Percentiles rank a stretch among this genome's conserved stretches.
Conservation (phyloP, 306 rosid genomes). For the Sicyos edulis region DNA sequence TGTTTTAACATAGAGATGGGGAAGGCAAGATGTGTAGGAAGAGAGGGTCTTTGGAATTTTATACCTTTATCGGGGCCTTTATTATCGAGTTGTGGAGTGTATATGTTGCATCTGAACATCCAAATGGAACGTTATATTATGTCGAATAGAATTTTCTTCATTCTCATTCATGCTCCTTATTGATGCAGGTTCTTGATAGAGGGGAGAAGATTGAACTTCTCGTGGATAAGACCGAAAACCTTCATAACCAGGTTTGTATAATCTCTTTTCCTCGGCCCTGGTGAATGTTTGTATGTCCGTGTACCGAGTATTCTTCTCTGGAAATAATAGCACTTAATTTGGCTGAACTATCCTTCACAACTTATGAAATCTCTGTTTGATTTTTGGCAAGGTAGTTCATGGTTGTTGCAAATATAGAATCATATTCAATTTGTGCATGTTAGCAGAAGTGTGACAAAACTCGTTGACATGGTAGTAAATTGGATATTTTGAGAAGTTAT, state of each 20-base stretch:
- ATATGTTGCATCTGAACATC: neutral
- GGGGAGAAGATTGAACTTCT: slow-evolving; percentile 97
- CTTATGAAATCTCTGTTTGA: too few relatives aligned
- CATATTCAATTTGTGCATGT: neutral
- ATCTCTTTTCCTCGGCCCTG: neutral
- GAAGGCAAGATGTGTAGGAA: neutral
- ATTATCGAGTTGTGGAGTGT: neutral
- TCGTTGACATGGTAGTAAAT: neutral
- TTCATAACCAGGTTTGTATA: slow-evolving; percentile 73
- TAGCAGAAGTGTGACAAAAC: neutral
- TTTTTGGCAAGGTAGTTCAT: neutral
- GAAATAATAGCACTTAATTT: neutral
- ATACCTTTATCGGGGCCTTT: neutral
- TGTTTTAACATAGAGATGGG: neutral
- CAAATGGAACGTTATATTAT: neutral
- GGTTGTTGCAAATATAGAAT: neutral
- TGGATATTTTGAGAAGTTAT: slow-evolving; percentile 9
- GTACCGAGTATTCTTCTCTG: neutral
- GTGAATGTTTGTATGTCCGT: slow-evolving; percentile 2
- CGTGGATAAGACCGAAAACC: slow-evolving; percentile 95
- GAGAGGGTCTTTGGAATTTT: neutral
- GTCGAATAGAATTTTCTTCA: neutral
- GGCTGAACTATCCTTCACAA: neutral
- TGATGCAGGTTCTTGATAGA: slow-evolving; percentile 80
- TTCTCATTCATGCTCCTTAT: slow-evolving; percentile 17